Percentiles rank a stretch among this genome's conserved stretches.
Evolutionary conservation across 768 basidiomycete genomes (phyloP).

Genomic region (Tulasnella calospora): DNA sequence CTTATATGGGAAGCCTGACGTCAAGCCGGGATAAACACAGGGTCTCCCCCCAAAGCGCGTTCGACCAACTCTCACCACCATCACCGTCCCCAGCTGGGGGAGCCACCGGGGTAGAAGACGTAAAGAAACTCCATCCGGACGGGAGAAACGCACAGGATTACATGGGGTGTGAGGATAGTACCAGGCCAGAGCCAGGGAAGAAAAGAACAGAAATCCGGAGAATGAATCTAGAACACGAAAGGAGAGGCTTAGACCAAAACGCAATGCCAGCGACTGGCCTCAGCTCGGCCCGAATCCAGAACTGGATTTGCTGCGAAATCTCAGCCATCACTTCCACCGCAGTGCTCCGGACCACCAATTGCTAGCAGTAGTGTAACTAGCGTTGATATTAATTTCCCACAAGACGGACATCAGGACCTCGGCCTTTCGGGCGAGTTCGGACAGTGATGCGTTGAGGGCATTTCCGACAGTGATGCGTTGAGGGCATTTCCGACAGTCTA

Average conservation of each 20-base stretch:
- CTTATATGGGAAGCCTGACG: constrained; percentile 11
- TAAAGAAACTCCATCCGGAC: constrained; percentile 6
- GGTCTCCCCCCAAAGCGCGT: constrained; percentile 4
- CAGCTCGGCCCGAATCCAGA: constrained; percentile 46
- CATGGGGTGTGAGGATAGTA: not conserved
- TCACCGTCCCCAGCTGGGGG: not conserved
- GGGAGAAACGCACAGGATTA: not conserved
- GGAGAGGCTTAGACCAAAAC: not conserved
- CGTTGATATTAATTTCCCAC: constrained; percentile 48
- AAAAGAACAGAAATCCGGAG: not conserved
- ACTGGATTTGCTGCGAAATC: constrained; percentile 38
- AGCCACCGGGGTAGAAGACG: not conserved
- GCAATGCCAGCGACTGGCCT: constrained; percentile 30
- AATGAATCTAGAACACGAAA: not conserved
- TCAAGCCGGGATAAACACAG: constrained; percentile 8
- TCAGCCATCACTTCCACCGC: constrained; percentile 40
- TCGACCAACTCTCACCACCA: constrained; percentile 1
- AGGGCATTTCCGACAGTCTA: constrained; percentile 47
- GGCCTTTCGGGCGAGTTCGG: constrained; percentile 52
- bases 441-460: constrained; percentile 46
- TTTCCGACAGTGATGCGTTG: constrained; percentile 43
- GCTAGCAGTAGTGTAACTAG: too few species aligned
- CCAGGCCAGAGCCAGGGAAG: not conserved
- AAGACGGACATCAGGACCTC: constrained; percentile 56
- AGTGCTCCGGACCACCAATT: constrained; percentile 44